Evolutionary conservation across 1,284 basidiomycete genomes (phyloP).

Genomic region (Leccinum fallax): DNA sequence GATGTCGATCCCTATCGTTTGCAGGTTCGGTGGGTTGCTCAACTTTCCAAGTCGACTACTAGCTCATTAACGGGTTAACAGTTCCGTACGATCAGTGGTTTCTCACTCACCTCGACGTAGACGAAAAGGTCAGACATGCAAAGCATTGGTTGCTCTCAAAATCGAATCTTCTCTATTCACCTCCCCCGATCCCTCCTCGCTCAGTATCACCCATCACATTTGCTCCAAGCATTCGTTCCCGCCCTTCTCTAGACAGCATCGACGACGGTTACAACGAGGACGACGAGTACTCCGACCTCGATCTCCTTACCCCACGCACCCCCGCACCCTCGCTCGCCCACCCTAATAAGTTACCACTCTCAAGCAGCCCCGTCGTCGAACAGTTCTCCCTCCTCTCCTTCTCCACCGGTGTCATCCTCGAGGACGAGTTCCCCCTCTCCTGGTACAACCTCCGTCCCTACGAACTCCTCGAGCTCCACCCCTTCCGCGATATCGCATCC

Average conservation of each 20-base stretch:
- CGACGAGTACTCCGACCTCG: slow-evolving; percentile 31
- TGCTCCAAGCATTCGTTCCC: slow-evolving; percentile 35
- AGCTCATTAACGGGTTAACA: no score
- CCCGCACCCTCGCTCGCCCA: background rate
- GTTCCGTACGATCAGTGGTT: slow-evolving; percentile 76
- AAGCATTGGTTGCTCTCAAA: slow-evolving; percentile 64
- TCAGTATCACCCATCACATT: slow-evolving; percentile 62
- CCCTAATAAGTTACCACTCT: slow-evolving; percentile 6
- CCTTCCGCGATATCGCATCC: slow-evolving; percentile 40
- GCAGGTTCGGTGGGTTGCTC: slow-evolving; percentile 51
- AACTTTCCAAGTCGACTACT: background rate
- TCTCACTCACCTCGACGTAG: slow-evolving; percentile 59
- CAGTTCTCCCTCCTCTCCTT: slow-evolving; percentile 57
- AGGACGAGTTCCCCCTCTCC: slow-evolving; percentile 58
- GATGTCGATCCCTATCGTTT: slow-evolving; percentile 44
- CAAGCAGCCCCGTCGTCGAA: slow-evolving; percentile 26
- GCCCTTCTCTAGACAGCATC: slow-evolving; percentile 28
- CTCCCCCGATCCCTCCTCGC: slow-evolving; percentile 35
- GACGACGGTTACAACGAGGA: slow-evolving; percentile 31
- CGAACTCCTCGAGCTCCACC: slow-evolving; percentile 69
- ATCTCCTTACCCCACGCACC: slow-evolving; percentile 9
- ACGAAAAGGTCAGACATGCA: slow-evolving; percentile 59
- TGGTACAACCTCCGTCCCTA: slow-evolving; percentile 60
- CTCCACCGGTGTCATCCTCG: slow-evolving; percentile 65
- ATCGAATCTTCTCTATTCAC: slow-evolving; percentile 41